A percentile compares a stretch with the other conserved stretches of the same genome.
Conservation (phyloP, 2,329 filamentous ascomycete genomes). For the Chaetomiaceae sp. region DNA sequence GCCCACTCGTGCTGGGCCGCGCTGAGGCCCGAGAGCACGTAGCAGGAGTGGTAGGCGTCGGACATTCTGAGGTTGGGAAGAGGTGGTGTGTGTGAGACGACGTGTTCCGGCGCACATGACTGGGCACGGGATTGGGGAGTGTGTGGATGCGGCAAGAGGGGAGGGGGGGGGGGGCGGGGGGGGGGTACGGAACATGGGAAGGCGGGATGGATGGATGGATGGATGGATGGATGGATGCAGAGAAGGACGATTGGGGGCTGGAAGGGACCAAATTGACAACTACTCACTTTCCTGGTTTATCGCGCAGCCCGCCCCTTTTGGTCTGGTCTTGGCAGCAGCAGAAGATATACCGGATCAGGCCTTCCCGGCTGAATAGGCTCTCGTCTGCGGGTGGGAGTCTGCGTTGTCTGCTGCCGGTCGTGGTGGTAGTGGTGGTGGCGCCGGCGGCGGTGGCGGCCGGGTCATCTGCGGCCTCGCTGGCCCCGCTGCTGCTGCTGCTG, state of each 20-base stretch:
- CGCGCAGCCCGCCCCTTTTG: conserved; percentile 72
- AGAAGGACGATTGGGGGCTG: too few species aligned
- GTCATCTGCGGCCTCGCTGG: neutral
- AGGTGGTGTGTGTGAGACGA: neutral
- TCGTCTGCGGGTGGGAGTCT: conserved; percentile 30
- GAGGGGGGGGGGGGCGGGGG: conserved; percentile 5
- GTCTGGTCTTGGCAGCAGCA: conserved; percentile 74
- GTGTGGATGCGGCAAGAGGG: neutral
- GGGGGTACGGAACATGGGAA: neutral
- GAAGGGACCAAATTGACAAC: too few species aligned
- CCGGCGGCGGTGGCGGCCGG: conserved; percentile 1
- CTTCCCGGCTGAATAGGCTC: conserved; percentile 73
- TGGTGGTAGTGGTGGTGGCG: conserved; percentile 11
- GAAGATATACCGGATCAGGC: conserved; percentile 81
- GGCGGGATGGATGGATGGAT: neutral
- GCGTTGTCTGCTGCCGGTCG: conserved; percentile 13
- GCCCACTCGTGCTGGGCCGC: conserved; percentile 67
- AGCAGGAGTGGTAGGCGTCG: conserved; percentile 90
- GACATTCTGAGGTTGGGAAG: conserved; percentile 50
- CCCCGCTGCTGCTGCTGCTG: conserved; percentile 29
- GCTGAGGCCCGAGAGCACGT: conserved; percentile 80
- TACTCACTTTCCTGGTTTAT: conserved; percentile 86
- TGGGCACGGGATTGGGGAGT: conserved; percentile 7
- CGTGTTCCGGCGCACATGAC: neutral
- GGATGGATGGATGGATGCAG: too few species aligned